Conservation (phyloP, 164 flowering plant genomes). For the Houttuynia cordata region DNA sequence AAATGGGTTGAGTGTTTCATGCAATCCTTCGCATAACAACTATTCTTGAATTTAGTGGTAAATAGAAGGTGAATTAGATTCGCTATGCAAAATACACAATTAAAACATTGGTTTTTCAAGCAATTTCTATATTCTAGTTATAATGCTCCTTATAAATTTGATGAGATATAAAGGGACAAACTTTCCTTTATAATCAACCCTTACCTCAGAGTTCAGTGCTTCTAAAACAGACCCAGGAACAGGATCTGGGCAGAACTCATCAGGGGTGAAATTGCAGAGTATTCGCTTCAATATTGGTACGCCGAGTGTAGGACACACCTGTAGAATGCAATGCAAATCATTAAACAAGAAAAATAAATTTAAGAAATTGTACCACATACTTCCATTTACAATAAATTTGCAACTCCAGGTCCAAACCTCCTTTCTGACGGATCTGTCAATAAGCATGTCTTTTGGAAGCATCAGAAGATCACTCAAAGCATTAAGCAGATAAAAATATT, state of each 20-base stretch:
- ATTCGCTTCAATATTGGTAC: slow-evolving; percentile 69
- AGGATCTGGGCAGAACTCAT: slow-evolving; percentile 95
- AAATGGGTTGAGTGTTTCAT: no score
- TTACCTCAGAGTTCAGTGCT: slow-evolving; percentile 86
- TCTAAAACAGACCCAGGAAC: slow-evolving; percentile 92
- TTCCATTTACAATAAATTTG: not conserved
- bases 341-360: not conserved
- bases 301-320: slow-evolving; percentile 87
- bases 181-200: not conserved
- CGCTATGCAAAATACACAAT: no score
- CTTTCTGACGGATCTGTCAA: slow-evolving; percentile 65
- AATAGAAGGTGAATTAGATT: no score
- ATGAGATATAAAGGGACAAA: no score
- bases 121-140: no score
- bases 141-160: no score
- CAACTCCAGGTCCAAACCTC: slow-evolving; percentile 39
- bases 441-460: slow-evolving; percentile 98
- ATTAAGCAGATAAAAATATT: slow-evolving; percentile 63
- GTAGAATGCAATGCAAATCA: slow-evolving; percentile 1
- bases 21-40: no score
- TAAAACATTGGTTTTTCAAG: no score
- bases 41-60: no score
- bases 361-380: not conserved
- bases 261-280: slow-evolving; percentile 95
- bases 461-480: slow-evolving; percentile 86